phyloP scores from a whole-genome alignment of 2,329 filamentous ascomycete species.

The Scedosporium aurantiacum region DNA sequence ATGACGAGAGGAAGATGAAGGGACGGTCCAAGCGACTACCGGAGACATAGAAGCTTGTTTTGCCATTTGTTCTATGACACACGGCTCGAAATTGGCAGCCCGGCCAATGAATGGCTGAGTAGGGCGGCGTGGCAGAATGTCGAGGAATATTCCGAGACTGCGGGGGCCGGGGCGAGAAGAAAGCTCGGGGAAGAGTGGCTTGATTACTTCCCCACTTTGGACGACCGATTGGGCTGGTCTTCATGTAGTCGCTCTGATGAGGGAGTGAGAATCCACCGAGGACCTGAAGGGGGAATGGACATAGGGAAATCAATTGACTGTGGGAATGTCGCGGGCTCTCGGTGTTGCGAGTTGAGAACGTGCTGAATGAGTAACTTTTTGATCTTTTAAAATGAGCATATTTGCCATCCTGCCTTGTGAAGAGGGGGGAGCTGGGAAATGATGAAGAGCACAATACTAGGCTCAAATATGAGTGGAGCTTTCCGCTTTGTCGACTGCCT shows the following conservation, averaged over 20 bases:
- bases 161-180: background rate
- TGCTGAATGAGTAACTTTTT: background rate
- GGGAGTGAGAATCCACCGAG: background rate
- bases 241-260: background rate
- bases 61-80: background rate
- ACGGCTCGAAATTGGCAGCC: background rate
- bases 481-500: background rate
- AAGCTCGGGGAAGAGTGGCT: background rate
- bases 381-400: background rate
- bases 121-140: background rate
- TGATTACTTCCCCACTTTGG: background rate
- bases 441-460: background rate
- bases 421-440: background rate
- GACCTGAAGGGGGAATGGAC: background rate
- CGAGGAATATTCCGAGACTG: background rate
- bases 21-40: background rate
- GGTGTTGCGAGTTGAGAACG: background rate
- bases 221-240: background rate
- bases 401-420: background rate
- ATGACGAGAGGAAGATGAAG: background rate
- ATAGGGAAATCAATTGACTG: too few species aligned
- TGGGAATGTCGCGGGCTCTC: background rate
- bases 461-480: background rate
- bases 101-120: background rate
- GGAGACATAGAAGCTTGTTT: background rate